Percentiles rank a stretch among this genome's conserved stretches.
phyloP scores from a whole-genome alignment of 2,329 filamentous ascomycete genomes.

The Cryphonectria carpinicola region DNA sequence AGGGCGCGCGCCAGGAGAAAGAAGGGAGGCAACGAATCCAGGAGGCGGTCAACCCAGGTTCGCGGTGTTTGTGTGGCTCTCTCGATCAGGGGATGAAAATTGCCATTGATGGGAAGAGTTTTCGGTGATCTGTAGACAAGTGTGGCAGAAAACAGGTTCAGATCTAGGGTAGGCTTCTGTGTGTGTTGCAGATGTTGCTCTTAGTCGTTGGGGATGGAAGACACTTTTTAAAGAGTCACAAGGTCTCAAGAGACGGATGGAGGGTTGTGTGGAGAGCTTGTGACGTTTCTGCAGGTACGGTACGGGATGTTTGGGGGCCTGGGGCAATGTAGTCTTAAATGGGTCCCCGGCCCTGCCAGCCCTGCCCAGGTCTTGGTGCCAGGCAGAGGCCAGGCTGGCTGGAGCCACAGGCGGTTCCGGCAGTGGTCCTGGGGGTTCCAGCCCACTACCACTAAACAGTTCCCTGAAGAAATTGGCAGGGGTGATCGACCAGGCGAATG shows the following conservation, averaged over 20 bases:
- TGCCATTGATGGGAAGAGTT: not conserved
- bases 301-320: not conserved
- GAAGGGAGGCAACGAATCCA: not conserved
- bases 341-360: not conserved
- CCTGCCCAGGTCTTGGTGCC: not conserved
- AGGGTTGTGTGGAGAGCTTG: constrained; percentile 6
- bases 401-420: constrained; percentile 3
- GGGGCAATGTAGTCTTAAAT: not conserved
- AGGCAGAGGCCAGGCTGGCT: not conserved
- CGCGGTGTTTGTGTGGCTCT: not conserved
- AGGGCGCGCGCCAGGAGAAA: not conserved
- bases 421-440: constrained; percentile 5
- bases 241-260: not conserved
- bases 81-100: not conserved
- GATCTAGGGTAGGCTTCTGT: not conserved
- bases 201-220: not conserved
- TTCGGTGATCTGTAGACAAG: not conserved
- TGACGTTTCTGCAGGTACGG: constrained; percentile 17
- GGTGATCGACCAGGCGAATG: constrained; percentile 6
- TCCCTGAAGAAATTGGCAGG: constrained; percentile 1
- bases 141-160: not conserved
- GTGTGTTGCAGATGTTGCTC: not conserved
- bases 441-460: not conserved
- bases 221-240: not conserved
- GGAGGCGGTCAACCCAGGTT: not conserved